Evolutionary conservation across 1,284 basidiomycete species (phyloP), one percentile per base, ranked within the genome.

Genomic region (Lentinula novae-zelandiae): DNA sequence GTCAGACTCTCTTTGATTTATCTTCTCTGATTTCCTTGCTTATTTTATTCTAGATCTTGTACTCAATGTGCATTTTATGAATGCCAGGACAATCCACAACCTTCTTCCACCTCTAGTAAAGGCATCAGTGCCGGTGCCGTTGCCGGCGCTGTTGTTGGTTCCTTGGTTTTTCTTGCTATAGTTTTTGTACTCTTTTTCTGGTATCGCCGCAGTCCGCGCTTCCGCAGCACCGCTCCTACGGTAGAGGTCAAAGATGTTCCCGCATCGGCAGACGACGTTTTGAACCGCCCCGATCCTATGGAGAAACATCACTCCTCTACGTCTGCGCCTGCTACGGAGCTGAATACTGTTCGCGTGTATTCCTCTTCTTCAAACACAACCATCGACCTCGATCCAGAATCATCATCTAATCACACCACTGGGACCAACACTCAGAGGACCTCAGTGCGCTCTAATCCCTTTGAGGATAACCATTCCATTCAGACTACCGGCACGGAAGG

Each of bases 401-500:
- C 80, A 48, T 72, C 76, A 49, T 70, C 74, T 9, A 63, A 71
- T 34, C 67, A 65, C 58, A 67, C 66, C 60, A 64, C 70, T 59
- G 62, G 67, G 66, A 67, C 64, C 17, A 46, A 46, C 57, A 67
- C 69, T 65, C 69, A 59, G 62, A 70, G 70, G 62, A 69, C 67
- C 13, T 78, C 78, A 36, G 66, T 72, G 40, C 71, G 72, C 34
- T 77, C 75, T 54, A 90, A 92, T 75, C 90, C 90, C n/a, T 92
- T 92, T 72, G 82, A 83, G 44, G 90, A 92, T 69, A 75, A 71
- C 38, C 82, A 87, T 60, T 91, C 90, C 20, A 92, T 92, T 62
- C 87, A 90, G 72, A 92, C 90, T 15, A 85, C 86, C 20, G 81
- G 83, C 57, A 87, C 89, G 10, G 86, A 89, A 69, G 82, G 82